Percentiles rank a stretch among this genome's conserved stretches.
phyloP scores from a whole-genome alignment of 2,329 filamentous ascomycete species.

The Neopestalotiopsis sp. region DNA sequence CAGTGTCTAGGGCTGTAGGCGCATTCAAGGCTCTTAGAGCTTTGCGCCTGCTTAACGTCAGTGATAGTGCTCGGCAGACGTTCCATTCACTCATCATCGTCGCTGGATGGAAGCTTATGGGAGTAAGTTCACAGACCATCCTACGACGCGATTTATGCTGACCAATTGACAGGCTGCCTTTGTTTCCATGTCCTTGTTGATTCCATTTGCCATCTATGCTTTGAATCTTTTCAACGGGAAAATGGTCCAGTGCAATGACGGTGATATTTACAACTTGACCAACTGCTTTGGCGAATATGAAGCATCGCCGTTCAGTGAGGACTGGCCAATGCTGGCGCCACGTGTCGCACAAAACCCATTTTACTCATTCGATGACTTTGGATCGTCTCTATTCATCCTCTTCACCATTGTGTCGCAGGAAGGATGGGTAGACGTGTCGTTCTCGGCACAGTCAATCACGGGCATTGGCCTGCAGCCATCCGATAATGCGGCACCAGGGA shows the following conservation, averaged over 20 bases:
- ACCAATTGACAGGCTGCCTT: slow-evolving; percentile 68
- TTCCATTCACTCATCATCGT: slow-evolving; percentile 96
- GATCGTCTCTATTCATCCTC: slow-evolving; percentile 90
- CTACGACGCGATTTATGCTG: too few relatives aligned
- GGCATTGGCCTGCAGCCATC: slow-evolving; percentile 76
- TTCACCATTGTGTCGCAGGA: slow-evolving; percentile 99
- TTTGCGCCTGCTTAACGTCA: slow-evolving; percentile 89
- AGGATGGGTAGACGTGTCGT: slow-evolving; percentile 95
- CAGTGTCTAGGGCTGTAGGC: slow-evolving; percentile 87
- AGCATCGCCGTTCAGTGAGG: slow-evolving; percentile 71
- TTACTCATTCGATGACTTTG: slow-evolving; percentile 94
- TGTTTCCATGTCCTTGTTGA: slow-evolving; percentile 90
- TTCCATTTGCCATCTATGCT: slow-evolving; percentile 96
- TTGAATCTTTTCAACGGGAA: slow-evolving; percentile 89
- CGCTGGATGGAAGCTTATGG: slow-evolving; percentile 92
- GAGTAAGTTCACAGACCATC: slow-evolving; percentile 54
- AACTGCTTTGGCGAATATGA: slow-evolving; percentile 87
- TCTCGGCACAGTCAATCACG: slow-evolving; percentile 80
- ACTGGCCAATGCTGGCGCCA: slow-evolving; percentile 84
- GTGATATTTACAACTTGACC: slow-evolving; percentile 54
- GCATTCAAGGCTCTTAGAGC: slow-evolving; percentile 97
- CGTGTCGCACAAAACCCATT: slow-evolving; percentile 81
- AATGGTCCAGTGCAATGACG: slow-evolving; percentile 82
- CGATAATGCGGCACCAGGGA: slow-evolving; percentile 73
- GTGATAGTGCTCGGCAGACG: slow-evolving; percentile 91